Evolutionary conservation across 1,284 basidiomycete species (phyloP), one percentile per base, ranked within the genome.

Genomic region (Ganoderma leucocontextum): DNA sequence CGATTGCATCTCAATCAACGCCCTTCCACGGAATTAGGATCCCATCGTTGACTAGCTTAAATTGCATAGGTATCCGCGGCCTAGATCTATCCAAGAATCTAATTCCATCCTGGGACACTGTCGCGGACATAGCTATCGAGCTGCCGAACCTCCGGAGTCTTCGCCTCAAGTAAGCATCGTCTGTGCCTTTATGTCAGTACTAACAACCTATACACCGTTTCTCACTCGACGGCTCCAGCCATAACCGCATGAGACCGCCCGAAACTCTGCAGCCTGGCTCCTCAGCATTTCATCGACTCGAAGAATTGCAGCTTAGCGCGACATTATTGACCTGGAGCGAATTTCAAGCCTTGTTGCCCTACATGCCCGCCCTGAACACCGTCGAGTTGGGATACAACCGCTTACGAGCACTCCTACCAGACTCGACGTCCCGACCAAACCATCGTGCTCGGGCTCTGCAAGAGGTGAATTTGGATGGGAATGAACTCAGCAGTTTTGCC

Each of bases 31-130:
- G 29, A 41, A 17, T 42, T 60, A 19, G 57, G 9, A 39, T 22
- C 36, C 38, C 9, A 49, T 8, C 33, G 13, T 17, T 67, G 44
- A 59, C 44, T 55, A 4, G 36, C 6, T 60, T 44, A 5, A 49
- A 35, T 33, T 41, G 42, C 52, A 55, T 78, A 97, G 96, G 87
- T 74, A 84, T 98, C 35, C 86, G 87, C 9, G 90, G 89, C 22
- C 84, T 99, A 38, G 93, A 99, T 80, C 83, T 99, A 33, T 96
- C 96, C 15, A 84, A 84, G 49, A 96, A 88, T 76, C 85, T 99
- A 17, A 73, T 99, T 8, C 79, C 91, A 2, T 84, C 80, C 60
- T 97, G 97, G 95, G 82, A 89, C 35, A 82, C 85, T 10, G 83
- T 98, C 12, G 87, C 90, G 1, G 76, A 81, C 22, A 95, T 99